A percentile compares a stretch with the other conserved stretches of the same genome.
phyloP scores from a whole-genome alignment of 2,329 filamentous ascomycete genomes.

The Nemania diffusa region DNA sequence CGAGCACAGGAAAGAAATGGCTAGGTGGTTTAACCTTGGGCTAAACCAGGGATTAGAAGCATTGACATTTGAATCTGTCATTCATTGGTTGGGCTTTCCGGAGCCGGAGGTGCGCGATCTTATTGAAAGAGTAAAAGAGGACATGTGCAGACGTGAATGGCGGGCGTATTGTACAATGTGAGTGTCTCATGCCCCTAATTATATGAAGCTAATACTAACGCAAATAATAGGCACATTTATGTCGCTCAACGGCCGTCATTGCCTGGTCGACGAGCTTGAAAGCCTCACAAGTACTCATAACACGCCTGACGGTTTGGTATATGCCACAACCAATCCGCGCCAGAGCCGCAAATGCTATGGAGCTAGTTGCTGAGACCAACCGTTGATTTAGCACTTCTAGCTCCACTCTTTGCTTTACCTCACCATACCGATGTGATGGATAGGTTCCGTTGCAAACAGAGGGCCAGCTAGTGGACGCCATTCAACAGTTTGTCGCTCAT shows the following conservation, averaged over 20 bases:
- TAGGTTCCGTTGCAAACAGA: slow-evolving; percentile 16
- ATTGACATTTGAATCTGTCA: slow-evolving; percentile 78
- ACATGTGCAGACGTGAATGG: slow-evolving; percentile 74
- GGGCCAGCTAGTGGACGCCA: slow-evolving; percentile 7
- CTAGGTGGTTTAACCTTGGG: slow-evolving; percentile 85
- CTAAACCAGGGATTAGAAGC: slow-evolving; percentile 78
- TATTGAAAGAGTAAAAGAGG: slow-evolving; percentile 69
- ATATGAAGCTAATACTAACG: slow-evolving; percentile 34
- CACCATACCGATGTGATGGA: slow-evolving; percentile 9
- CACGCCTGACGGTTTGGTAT: slow-evolving; percentile 36
- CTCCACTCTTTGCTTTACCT: slow-evolving; percentile 18
- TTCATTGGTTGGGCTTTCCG: slow-evolving; percentile 67
- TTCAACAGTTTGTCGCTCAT: not conserved
- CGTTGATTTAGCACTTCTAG: slow-evolving; percentile 8
- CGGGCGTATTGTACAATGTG: slow-evolving; percentile 82
- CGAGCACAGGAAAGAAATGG: slow-evolving; percentile 72
- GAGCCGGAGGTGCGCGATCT: slow-evolving; percentile 72
- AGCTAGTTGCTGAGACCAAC: slow-evolving; percentile 27
- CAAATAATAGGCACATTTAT: slow-evolving; percentile 43
- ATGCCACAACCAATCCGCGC: slow-evolving; percentile 32
- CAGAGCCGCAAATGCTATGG: slow-evolving; percentile 30
- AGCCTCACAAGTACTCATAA: slow-evolving; percentile 31
- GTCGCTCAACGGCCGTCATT: slow-evolving; percentile 43
- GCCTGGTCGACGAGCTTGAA: slow-evolving; percentile 44
- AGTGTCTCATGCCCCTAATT: slow-evolving; percentile 53